Evolutionary conservation across 768 basidiomycete species (phyloP).

Genomic region (Russula griseocarnosa): DNA sequence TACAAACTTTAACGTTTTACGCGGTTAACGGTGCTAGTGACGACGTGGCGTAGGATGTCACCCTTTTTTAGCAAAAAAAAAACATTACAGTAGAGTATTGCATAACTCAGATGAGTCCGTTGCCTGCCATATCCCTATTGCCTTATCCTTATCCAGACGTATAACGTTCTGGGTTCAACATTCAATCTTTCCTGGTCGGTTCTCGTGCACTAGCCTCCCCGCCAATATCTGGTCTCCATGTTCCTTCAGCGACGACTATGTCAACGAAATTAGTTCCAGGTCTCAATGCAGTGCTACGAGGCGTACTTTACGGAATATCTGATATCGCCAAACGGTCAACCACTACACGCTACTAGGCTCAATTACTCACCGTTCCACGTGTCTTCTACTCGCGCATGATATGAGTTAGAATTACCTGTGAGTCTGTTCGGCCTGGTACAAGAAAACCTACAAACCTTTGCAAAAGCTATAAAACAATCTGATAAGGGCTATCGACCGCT

Average conservation of each 20-base stretch:
- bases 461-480: constrained; percentile 3
- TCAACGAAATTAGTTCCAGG: background rate
- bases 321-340: background rate
- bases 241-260: constrained; percentile 44
- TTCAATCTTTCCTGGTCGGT: constrained; percentile 19
- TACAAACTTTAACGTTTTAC: background rate
- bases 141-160: background rate
- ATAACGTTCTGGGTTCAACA: too few species aligned
- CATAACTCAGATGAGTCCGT: background rate
- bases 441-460: constrained; percentile 19
- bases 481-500: background rate
- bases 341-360: background rate
- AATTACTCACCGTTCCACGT: constrained; percentile 20
- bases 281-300: background rate
- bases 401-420: background rate
- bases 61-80: background rate
- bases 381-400: constrained; percentile 12
- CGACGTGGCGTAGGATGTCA: background rate
- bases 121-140: background rate
- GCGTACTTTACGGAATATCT: constrained; percentile 25
- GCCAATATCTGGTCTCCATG: constrained; percentile 52
- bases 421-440: background rate
- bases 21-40: background rate
- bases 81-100: background rate
- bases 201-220: constrained; percentile 38